Base-by-base conservation (phyloP, 176 grass and related monocot species). In the Oryza coarctata region DNA sequence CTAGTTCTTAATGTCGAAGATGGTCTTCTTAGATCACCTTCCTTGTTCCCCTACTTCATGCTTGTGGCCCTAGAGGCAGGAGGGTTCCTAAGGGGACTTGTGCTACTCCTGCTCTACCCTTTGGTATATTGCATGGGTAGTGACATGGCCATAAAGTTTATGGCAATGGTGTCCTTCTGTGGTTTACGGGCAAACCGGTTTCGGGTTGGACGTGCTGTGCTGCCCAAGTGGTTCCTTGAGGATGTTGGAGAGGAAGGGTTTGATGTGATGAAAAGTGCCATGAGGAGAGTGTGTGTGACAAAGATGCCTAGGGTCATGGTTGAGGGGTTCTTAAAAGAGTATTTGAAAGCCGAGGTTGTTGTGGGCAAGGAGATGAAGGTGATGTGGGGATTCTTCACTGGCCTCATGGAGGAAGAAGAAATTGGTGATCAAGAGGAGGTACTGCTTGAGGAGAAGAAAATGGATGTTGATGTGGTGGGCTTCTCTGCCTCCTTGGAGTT, bases 31-130 rank as follows among this genome's bases (percentile, higher is more conserved):
- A 27, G 60, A 45, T 70, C 80, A 12, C 0, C 49, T 17, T 35
- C 81, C 34, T 50, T 83, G 17, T 94, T 97, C 50, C 84, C 81
- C 13, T 97, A 94, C 91, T 97, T 97, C 89, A 94, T 97, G 94
- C 89, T 94, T 2, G 89, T 94, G 1, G 94, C 91, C 0, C 47
- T 97, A 0, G 91, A 97, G 72, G 94, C 84, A 18, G 94, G 94
- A 13, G 84, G 85, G 8, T 83, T 88, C 82, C 12, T 89, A 12
- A 81, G 91, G 0, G 94, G 89, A 1, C 70, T 91, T 3, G 28
- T 88, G 1, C 75, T 97, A 0, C 84, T 94, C 35, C 70, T 91
- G 3, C 62, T 85, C 6, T 76, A 86, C 75, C 94, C 91, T 12
- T 28, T 94, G 0, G 23, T 93, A 27, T 87, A 40, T 36, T 49